These are phyloP conservation scores for Magnusiomyces sp. DNA, from an alignment of 1,139 yeast genomes.

Conservation along the genomic window DNA sequence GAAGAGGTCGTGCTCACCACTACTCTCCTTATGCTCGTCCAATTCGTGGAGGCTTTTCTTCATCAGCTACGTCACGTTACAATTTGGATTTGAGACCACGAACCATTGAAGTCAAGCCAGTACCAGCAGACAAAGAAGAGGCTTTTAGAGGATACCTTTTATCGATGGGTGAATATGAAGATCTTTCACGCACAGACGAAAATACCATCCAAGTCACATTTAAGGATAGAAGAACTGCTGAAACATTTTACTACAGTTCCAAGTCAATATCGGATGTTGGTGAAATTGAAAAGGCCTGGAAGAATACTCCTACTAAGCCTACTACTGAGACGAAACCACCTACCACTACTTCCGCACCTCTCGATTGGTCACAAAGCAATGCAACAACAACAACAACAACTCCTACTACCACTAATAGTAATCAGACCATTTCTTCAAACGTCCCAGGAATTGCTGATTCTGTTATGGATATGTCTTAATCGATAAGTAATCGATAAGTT, in stretches of 20 bases:
- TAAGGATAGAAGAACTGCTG: slow-evolving; percentile 29
- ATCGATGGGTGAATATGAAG: slow-evolving; percentile 20
- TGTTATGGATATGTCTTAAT: background rate
- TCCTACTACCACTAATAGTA: too few species aligned
- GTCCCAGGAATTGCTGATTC: background rate
- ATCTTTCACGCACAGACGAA: slow-evolving; percentile 15
- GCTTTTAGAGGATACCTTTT: slow-evolving; percentile 21
- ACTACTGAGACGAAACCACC: slow-evolving; percentile 1
- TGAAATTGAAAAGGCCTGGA: slow-evolving; percentile 29
- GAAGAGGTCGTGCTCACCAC: slow-evolving; percentile 18
- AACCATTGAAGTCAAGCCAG: slow-evolving; percentile 28
- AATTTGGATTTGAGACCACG: slow-evolving; percentile 36
- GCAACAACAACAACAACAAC: too few species aligned
- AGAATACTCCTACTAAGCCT: background rate
- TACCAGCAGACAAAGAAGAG: slow-evolving; percentile 29
- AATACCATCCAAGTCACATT: slow-evolving; percentile 1
- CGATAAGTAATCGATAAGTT: too few species aligned
- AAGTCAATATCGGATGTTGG: slow-evolving; percentile 29
- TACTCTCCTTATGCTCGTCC: slow-evolving; percentile 20
- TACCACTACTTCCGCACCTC: slow-evolving; percentile 1
- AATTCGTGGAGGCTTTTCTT: slow-evolving; percentile 20
- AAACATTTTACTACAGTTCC: slow-evolving; percentile 29
- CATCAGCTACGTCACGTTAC: slow-evolving; percentile 17
- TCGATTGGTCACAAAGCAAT: too few species aligned
- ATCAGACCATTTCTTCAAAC: background rate